Conservation (phyloP, 352 stramenopile species). For the Pythium phragmiticola region DNA sequence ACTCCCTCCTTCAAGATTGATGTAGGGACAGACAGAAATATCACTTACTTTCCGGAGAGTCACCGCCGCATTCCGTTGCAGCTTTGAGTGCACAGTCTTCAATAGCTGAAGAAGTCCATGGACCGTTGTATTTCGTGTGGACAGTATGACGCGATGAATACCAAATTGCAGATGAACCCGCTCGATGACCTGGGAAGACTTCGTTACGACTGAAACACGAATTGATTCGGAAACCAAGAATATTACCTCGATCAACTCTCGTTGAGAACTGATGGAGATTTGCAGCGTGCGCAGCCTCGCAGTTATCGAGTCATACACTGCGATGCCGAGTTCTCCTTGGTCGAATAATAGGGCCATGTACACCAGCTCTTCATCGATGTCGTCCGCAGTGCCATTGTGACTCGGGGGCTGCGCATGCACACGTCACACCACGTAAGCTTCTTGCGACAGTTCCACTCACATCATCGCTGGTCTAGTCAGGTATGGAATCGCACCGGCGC, state of each 20-base stretch:
- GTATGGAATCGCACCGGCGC: not conserved
- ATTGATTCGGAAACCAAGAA: not conserved
- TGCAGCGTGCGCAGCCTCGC: slow-evolving; percentile 70
- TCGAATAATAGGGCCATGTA: slow-evolving; percentile 78
- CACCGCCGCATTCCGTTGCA: slow-evolving; percentile 44
- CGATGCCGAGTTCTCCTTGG: slow-evolving; percentile 58
- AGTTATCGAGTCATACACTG: slow-evolving; percentile 70
- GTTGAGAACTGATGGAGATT: slow-evolving; percentile 34
- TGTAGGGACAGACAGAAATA: not conserved
- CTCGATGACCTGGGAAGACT: slow-evolving; percentile 43
- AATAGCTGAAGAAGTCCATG: slow-evolving; percentile 66
- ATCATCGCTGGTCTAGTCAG: slow-evolving; percentile 3
- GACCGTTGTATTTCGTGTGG: slow-evolving; percentile 59
- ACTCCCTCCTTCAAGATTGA: not conserved
- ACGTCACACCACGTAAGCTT: not conserved
- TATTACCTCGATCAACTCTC: slow-evolving; percentile 50
- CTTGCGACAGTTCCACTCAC: not conserved
- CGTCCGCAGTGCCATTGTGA: slow-evolving; percentile 19
- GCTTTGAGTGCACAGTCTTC: slow-evolving; percentile 55
- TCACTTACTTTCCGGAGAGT: slow-evolving; percentile 63
- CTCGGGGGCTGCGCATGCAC: not conserved
- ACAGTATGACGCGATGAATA: slow-evolving; percentile 64
- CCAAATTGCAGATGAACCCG: slow-evolving; percentile 70
- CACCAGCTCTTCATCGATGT: slow-evolving; percentile 52
- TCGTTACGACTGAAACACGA: not conserved